A percentile compares a stretch with the other conserved stretches of the same genome.
phyloP scores from a whole-genome alignment of 1,284 basidiomycete genomes.

The Ustilago hordei region DNA sequence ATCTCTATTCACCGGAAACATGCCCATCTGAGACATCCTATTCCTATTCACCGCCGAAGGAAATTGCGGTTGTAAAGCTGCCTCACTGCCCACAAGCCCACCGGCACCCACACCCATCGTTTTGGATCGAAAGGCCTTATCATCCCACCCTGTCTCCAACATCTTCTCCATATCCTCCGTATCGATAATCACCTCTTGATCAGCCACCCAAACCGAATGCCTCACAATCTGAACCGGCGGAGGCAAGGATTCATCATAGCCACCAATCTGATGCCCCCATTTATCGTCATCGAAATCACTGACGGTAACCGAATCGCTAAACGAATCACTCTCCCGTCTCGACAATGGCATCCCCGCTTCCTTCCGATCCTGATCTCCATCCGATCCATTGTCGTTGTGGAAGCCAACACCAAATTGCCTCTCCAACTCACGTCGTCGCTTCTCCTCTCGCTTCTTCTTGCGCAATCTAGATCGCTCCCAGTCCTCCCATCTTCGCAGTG shows the following conservation, averaged over 20 bases:
- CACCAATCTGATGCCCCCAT: conserved; percentile 77
- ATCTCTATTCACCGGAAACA: conserved; percentile 32
- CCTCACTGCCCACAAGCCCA: neutral
- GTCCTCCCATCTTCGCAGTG: conserved; percentile 96
- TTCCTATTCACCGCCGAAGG: conserved; percentile 40
- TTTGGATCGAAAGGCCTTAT: conserved; percentile 40
- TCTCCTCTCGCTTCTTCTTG: conserved; percentile 89
- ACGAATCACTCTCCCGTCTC: conserved; percentile 47
- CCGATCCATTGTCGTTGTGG: conserved; percentile 73
- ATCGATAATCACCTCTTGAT: conserved; percentile 56
- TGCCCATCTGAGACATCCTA: conserved; percentile 41
- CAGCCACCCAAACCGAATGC: conserved; percentile 59
- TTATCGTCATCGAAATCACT: conserved; percentile 82
- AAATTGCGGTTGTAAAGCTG: conserved; percentile 30
- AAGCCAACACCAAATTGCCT: conserved; percentile 76
- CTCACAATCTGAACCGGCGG: conserved; percentile 61
- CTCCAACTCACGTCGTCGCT: conserved; percentile 72
- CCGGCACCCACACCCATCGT: neutral
- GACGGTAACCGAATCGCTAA: conserved; percentile 39
- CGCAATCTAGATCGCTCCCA: conserved; percentile 97
- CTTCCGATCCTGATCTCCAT: conserved; percentile 51
- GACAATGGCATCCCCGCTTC: conserved; percentile 37
- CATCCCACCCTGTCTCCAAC: conserved; percentile 62
- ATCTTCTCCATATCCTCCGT: conserved; percentile 63
- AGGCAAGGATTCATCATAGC: conserved; percentile 62